Evolutionary conservation across 2,329 filamentous ascomycete species (phyloP), one percentile per base, ranked within the genome.

Genomic region (Trichoderma gracile): DNA sequence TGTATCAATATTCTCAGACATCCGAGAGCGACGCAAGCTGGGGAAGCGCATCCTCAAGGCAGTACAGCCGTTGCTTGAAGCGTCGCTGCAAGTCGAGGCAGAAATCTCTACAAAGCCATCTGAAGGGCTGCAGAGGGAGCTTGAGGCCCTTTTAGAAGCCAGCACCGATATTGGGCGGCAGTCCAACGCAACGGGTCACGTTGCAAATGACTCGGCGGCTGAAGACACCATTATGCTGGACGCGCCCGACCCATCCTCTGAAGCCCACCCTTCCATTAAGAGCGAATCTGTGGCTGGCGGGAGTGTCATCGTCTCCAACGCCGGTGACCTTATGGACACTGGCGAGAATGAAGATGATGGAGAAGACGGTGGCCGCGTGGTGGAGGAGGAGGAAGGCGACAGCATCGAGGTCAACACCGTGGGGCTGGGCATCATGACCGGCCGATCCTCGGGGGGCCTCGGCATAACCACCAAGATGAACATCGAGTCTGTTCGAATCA

Each of bases 11-110:
- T 87, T 78, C 75, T 80, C 77, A 65, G 92, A 96, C 71, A 86
- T 92, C 66, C 90, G 91, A 65, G 91, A 96, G 69, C 87, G 90
- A 67, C 90, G 91, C 71, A 90, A 89, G 70, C 80, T 96, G n/a
- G 92, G 91, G 25, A 97, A 96, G 77, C 87, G 93, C 27, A 96
- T 97, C 67, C 84, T 96, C 69, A 96, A 92, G 74, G 86, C 88
- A 1, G 84, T 96, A 38, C 91, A 96, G 74, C 87, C 90, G 15
- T 83, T 87, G 50, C 80, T 97, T 3, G 90, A 97, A 74, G 83
- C 86, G 62, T 92, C 92, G 0, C 78, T 93, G 53, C 85, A 84
- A 60, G 91, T 91, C 62, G 94, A 98, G 75, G 88, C 91, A n/a
- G 91, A 95, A 66, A 82, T 96, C 47, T 88, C 84, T 57, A 84